A percentile compares a stretch with the other conserved stretches of the same genome.
phyloP scores from a whole-genome alignment of 2,329 filamentous ascomycete species.

The Clathrospora elynae region DNA sequence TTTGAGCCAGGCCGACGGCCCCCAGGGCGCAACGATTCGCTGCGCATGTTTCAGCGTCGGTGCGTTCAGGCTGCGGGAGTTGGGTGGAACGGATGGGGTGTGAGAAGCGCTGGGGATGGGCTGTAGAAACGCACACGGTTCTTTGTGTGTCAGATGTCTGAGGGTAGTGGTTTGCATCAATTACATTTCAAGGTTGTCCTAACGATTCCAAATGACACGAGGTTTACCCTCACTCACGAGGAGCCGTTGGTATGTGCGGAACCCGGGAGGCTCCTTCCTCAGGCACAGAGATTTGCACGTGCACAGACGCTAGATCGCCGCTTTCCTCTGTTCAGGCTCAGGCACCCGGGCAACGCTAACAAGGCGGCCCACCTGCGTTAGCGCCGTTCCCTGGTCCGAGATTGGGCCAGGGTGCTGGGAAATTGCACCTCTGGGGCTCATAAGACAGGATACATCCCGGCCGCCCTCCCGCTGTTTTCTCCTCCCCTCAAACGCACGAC shows the following conservation, averaged over 20 bases:
- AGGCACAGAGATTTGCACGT: constrained; percentile 15
- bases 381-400: constrained; percentile 21
- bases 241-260: too few relatives aligned
- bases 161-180: too few relatives aligned
- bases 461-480: constrained; percentile 29
- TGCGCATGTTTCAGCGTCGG: constrained; percentile 29
- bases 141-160: too few relatives aligned
- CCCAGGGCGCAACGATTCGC: constrained; percentile 22
- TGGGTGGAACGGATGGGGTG: constrained; percentile 27
- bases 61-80: constrained; percentile 18
- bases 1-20: constrained; percentile 18
- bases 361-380: constrained; percentile 8
- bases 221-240: too few relatives aligned
- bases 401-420: constrained; percentile 31
- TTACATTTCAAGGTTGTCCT: too few relatives aligned
- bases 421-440: constrained; percentile 37
- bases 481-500: constrained; percentile 28
- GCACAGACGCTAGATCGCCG: constrained; percentile 10
- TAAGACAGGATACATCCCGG: constrained; percentile 23
- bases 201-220: too few relatives aligned
- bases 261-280: constrained; percentile 1
- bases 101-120: constrained; percentile 15
- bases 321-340: constrained; percentile 9
- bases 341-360: constrained; percentile 15
- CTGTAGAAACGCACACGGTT: constrained; percentile 13